Evolutionary conservation across 306 rosid species (phyloP).

Genomic region (Castanea sativa): DNA sequence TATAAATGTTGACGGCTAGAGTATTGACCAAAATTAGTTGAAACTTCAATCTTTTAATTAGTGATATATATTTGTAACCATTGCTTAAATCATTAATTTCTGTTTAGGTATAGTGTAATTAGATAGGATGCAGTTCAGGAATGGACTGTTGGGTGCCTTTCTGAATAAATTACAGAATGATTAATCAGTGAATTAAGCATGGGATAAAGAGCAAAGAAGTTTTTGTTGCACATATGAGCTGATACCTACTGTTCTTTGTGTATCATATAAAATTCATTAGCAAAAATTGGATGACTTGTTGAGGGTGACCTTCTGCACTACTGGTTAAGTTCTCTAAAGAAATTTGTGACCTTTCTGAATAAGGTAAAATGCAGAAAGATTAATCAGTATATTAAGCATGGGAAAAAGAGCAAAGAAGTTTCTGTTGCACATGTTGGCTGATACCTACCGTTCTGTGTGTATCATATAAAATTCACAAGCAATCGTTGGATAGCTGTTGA

Average conservation of each 20-base stretch:
- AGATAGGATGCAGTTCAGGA: not conserved
- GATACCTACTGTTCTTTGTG: not conserved
- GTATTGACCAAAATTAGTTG: not conserved
- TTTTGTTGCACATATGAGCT: not conserved
- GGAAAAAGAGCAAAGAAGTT: not conserved
- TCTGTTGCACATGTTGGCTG: not conserved
- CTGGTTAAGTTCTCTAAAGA: not conserved
- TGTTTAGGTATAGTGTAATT: not conserved
- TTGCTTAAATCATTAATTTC: not conserved
- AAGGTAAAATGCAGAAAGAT: not conserved
- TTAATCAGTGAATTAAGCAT: not conserved
- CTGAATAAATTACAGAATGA: not conserved
- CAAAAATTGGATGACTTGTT: not conserved
- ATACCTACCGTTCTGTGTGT: not conserved
- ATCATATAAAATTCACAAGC: not conserved
- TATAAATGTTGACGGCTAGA: not conserved
- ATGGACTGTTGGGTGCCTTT: not conserved
- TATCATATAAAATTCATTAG: not conserved
- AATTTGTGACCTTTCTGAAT: not conserved
- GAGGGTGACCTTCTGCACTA: not conserved
- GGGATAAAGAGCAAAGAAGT: not conserved
- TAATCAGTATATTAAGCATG: not conserved
- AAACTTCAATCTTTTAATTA: not conserved
- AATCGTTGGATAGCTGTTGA: not conserved
- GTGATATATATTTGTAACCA: not conserved